Percentiles rank a stretch among this genome's conserved stretches.
These are phyloP conservation scores for Diversispora eburnea DNA, from an alignment of 192 early-diverging fungal genomes.

Conservation along the genomic window DNA sequence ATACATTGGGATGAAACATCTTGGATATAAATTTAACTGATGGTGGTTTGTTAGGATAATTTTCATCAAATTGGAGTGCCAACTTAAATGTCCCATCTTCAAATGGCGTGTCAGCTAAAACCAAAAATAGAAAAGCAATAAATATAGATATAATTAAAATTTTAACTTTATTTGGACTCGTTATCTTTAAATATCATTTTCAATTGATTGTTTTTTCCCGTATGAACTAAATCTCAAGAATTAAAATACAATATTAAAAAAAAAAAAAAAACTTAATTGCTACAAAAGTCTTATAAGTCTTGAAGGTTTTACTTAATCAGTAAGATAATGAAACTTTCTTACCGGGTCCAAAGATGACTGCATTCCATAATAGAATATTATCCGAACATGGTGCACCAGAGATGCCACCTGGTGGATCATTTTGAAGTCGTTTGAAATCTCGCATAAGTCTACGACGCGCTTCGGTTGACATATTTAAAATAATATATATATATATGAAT, in stretches of 20 bases:
- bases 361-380: slow-evolving; percentile 98
- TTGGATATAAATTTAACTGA: slow-evolving; percentile 87
- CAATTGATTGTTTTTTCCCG: too few species aligned
- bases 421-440: slow-evolving; percentile 94
- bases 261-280: too few species aligned
- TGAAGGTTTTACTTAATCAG: background rate
- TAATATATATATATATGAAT: too few species aligned
- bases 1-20: slow-evolving; percentile 99
- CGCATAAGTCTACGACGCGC: slow-evolving; percentile 93
- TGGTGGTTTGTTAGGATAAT: slow-evolving; percentile 97
- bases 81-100: slow-evolving; percentile 98
- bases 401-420: slow-evolving; percentile 86
- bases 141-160: background rate
- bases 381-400: slow-evolving; percentile 90
- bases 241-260: too few species aligned
- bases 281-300: too few species aligned
- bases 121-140: background rate
- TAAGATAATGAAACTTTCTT: slow-evolving; percentile 21
- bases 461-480: slow-evolving; percentile 79
- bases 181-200: background rate
- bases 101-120: slow-evolving; percentile 71
- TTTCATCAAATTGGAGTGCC: slow-evolving; percentile 91
- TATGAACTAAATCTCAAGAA: too few species aligned
- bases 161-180: background rate
- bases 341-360: slow-evolving; percentile 96